A percentile compares a stretch with the other conserved stretches of the same genome.
phyloP scores from a whole-genome alignment of 495 filamentous ascomycete genomes.

The Daldinia childiae region DNA sequence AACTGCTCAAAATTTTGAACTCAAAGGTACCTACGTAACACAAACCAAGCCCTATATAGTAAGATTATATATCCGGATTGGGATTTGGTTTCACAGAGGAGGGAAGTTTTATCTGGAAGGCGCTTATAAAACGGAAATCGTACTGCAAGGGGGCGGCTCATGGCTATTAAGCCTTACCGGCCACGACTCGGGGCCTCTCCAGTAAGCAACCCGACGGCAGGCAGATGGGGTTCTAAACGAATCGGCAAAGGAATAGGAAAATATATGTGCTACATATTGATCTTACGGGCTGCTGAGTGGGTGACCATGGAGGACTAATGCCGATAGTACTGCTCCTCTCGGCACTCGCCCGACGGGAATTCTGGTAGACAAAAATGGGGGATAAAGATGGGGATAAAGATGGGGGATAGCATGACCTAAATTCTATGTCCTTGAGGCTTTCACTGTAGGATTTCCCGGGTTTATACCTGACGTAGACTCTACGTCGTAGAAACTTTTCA shows the following conservation, averaged over 20 bases:
- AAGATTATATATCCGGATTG: slow-evolving; percentile 5
- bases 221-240: neutral
- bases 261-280: slow-evolving; percentile 18
- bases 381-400: slow-evolving; percentile 2
- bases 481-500: neutral
- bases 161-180: slow-evolving; percentile 20
- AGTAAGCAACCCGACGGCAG: slow-evolving; percentile 2
- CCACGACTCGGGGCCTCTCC: neutral
- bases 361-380: neutral
- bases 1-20: neutral
- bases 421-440: neutral
- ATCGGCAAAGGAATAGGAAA: neutral
- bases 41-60: slow-evolving; percentile 11
- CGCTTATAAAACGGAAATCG: neutral
- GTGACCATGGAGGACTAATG: neutral
- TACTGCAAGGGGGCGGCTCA: slow-evolving; percentile 18
- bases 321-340: neutral
- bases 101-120: slow-evolving; percentile 4
- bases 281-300: slow-evolving; percentile 5
- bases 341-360: slow-evolving; percentile 1
- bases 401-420: neutral
- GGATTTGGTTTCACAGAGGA: slow-evolving; percentile 10
- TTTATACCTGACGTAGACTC: neutral
- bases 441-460: neutral
- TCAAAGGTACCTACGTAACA: slow-evolving; percentile 20